Evolutionary conservation across 2,329 filamentous ascomycete species (phyloP).

Genomic region (Saccharata proteae): DNA sequence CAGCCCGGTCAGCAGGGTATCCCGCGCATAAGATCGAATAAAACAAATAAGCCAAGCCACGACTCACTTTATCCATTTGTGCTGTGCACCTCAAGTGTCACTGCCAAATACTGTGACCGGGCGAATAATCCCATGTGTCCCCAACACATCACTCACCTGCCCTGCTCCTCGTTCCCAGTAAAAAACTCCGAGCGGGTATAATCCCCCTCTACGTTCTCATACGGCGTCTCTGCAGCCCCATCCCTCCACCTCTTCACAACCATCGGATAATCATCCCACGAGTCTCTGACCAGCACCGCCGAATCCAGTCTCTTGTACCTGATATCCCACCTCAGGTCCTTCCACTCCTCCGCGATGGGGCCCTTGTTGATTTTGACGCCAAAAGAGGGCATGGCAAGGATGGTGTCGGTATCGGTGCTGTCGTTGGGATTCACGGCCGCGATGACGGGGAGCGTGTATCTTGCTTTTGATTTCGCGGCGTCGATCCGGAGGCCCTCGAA

Average conservation of each 20-base stretch:
- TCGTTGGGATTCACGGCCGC: conserved; percentile 1
- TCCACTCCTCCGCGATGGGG: conserved; percentile 6
- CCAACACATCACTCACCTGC: no score
- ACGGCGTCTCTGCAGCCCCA: no score
- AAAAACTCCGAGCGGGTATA: no score
- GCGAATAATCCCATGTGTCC: no score
- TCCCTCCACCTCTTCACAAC: not conserved
- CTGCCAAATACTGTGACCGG: no score
- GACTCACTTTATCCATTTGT: no score
- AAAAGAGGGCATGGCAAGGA: conserved; percentile 21
- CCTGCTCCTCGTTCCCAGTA: no score
- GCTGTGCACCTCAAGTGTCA: no score
- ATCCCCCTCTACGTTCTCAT: no score
- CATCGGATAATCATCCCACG: conserved; percentile 5
- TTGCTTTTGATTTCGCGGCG: conserved; percentile 5
- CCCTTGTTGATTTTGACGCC: conserved; percentile 12
- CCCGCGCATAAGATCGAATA: no score
- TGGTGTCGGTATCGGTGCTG: conserved; percentile 7
- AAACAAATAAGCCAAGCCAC: no score
- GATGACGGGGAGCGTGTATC: conserved; percentile 10
- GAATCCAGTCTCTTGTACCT: conserved; percentile 16
- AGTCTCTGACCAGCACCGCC: conserved; percentile 4
- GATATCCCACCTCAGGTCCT: conserved; percentile 13
- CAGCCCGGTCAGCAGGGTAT: no score
- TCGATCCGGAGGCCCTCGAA: conserved; percentile 6